phyloP scores from a whole-genome alignment of 202 grass and related monocot genomes.

The Elaeis oleifera region DNA sequence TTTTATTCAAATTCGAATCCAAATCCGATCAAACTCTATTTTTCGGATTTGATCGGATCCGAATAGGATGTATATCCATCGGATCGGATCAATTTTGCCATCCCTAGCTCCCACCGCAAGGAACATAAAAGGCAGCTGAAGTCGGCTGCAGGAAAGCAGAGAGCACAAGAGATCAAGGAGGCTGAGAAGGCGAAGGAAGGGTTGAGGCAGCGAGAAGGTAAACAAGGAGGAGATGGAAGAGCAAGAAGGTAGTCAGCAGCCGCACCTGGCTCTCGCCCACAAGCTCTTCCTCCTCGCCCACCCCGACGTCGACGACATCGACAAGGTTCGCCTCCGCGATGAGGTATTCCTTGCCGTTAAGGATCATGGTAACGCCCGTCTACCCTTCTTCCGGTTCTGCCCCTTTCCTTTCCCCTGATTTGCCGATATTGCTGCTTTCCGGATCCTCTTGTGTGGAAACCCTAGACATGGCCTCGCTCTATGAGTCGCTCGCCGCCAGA shows the following conservation, averaged over 20 bases:
- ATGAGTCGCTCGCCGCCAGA: not conserved
- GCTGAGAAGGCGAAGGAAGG: constrained; percentile 14
- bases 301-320: constrained; percentile 72
- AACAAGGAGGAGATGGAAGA: not conserved
- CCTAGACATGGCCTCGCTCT: constrained; percentile 10
- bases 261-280: constrained; percentile 61
- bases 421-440: not conserved
- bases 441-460: not conserved
- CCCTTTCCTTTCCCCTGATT: not conserved
- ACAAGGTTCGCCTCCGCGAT: constrained; percentile 71
- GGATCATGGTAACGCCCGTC: constrained; percentile 38
- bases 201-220: not conserved
- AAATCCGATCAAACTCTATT: no score
- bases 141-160: no score
- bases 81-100: no score
- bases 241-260: constrained; percentile 57
- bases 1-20: no score
- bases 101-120: no score
- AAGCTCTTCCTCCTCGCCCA: constrained; percentile 80
- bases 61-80: no score
- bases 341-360: constrained; percentile 69
- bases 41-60: no score
- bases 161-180: no score
- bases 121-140: no score
- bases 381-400: constrained; percentile 9